Evolutionary conservation across 176 grass and related monocot genomes (phyloP), one percentile per base, ranked within the genome.

Genomic region (Carex scoparia): DNA sequence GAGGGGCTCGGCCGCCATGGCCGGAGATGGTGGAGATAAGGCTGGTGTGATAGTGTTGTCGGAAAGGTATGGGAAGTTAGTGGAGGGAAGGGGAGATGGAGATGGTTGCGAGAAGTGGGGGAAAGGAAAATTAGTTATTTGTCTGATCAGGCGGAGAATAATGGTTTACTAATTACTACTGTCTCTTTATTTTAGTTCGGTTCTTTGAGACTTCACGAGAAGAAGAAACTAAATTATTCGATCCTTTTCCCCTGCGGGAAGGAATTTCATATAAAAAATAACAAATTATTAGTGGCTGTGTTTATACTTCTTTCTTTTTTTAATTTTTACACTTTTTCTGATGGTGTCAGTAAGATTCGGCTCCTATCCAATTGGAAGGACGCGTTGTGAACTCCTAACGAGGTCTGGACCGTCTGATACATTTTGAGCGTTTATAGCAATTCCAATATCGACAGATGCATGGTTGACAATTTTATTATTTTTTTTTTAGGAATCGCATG

Each of bases 1-100:
- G 80, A 83, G 81, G 1, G 81, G 81, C 63, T 83, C 86, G 33
- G 67, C 85, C 81, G 92, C 87, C 88, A 90, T 88, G 61, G 84
- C 70, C 58, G 27, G 62, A 44, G 59, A 65, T 80, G 53, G 33
- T 79, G 14, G 13, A 79, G 74, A 32, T 57, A 15, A 54, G 1
- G 1, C n/a, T 3, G 42, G 28, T 42, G 14, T 61, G 30, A 48
- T 42, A 48, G 33, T 63, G 35, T 63, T 54, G 61, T 61, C 2
- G n/a, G 56, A 62, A 46, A 48, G 15, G 28, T 44, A 49, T 13
- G 14, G 44, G 27, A 14, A 65, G 10, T 5, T 2, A 75, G 23
- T 2, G n/a, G n/a, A 30, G 72, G 31, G 23, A 32, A 56, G 44
- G 6, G 23, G 27, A 16, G 5, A 6, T 27, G 42, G 42, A 32